These are phyloP conservation scores for Suillus americanus DNA, from an alignment of 768 basidiomycete genomes.

Conservation along the genomic window DNA sequence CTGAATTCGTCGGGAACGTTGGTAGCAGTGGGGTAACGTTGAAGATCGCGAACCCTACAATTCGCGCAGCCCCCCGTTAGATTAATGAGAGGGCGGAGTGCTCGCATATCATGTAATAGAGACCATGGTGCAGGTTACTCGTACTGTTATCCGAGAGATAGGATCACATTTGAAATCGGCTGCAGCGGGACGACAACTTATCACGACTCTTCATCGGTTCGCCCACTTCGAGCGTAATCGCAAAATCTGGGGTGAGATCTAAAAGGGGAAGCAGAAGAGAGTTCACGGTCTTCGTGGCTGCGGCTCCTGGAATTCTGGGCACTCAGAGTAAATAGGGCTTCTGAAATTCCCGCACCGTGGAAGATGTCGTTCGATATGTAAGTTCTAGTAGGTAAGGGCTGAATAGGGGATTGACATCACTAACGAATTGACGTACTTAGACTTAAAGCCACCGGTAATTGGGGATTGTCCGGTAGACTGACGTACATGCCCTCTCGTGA, in stretches of 20 bases:
- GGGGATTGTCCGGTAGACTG: background rate
- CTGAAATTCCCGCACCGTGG: background rate
- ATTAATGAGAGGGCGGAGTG: background rate
- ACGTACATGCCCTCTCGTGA: background rate
- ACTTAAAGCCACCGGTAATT: background rate
- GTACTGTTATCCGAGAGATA: background rate
- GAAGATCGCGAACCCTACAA: background rate
- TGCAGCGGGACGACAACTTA: background rate
- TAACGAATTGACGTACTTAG: background rate
- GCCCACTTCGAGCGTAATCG: background rate
- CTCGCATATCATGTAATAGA: background rate
- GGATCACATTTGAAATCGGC: background rate
- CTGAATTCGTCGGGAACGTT: background rate
- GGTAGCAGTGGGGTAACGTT: background rate
- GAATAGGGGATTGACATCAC: background rate
- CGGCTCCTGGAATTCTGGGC: background rate
- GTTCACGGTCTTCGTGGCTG: background rate
- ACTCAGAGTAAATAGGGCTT: background rate
- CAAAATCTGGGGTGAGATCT: conserved; percentile 6
- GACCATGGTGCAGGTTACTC: background rate
- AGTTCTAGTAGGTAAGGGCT: background rate
- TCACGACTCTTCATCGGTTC: background rate
- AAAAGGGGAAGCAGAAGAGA: background rate
- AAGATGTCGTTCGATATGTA: conserved; percentile 3
- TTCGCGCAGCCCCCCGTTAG: background rate